phyloP scores from a whole-genome alignment of 108 stramenopile species.

The Cyclotella cryptica region DNA sequence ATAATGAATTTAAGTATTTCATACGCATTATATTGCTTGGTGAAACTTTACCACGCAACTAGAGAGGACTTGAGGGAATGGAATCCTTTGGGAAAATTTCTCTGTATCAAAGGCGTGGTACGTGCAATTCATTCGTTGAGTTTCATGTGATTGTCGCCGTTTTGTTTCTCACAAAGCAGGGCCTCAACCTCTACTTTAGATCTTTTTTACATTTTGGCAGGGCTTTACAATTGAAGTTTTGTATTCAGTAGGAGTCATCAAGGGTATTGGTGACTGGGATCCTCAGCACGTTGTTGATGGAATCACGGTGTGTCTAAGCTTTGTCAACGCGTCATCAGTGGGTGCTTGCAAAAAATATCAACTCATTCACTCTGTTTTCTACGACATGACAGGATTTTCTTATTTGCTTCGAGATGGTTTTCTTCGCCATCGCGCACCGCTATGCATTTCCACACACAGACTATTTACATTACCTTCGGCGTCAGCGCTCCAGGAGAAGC shows the following conservation, averaged over 20 bases:
- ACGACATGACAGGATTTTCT: constrained; percentile 29
- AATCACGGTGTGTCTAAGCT: constrained; percentile 39
- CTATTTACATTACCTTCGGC: constrained; percentile 51
- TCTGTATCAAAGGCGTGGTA: constrained; percentile 70
- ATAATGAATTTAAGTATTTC: constrained; percentile 56
- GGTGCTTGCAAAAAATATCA: background rate
- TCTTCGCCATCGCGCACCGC: constrained; percentile 57
- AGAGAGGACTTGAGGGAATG: constrained; percentile 61
- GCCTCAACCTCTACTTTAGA: background rate
- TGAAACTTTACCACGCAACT: constrained; percentile 54
- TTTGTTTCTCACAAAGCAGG: background rate
- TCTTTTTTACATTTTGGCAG: constrained; percentile 77
- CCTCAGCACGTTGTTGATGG: constrained; percentile 41
- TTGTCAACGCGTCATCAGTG: background rate
- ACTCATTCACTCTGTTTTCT: constrained; percentile 17
- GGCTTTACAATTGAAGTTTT: constrained; percentile 39
- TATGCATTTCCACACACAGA: constrained; percentile 65
- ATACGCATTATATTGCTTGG: constrained; percentile 67
- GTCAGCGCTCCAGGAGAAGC: constrained; percentile 7
- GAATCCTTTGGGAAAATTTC: constrained; percentile 67
- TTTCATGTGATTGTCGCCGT: too few relatives aligned
- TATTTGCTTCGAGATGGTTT: constrained; percentile 67
- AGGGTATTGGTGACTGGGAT: constrained; percentile 45
- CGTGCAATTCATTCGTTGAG: background rate
- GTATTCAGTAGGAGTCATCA: constrained; percentile 36